These are phyloP conservation scores for Lycium ferocissimum DNA, from an alignment of 257 asterid genomes.

Conservation along the genomic window DNA sequence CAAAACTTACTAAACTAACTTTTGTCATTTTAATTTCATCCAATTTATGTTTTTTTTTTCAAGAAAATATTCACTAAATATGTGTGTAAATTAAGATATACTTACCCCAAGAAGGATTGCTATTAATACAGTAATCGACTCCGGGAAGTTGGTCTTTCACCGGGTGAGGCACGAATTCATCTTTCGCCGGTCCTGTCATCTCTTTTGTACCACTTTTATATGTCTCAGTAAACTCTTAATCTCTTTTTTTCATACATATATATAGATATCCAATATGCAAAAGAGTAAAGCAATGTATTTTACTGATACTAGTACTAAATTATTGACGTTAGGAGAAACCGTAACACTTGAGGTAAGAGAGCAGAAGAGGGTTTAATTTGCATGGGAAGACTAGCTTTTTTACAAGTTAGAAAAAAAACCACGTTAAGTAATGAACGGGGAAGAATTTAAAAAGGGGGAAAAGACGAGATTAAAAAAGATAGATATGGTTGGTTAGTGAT, in stretches of 20 bases:
- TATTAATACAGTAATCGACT: conserved; percentile 69
- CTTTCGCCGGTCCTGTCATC: conserved; percentile 49
- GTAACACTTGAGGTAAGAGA: not conserved
- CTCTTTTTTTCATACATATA: not conserved
- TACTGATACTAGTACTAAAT: not conserved
- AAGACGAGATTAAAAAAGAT: not conserved
- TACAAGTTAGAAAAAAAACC: not conserved
- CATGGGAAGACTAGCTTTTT: not conserved
- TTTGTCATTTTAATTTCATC: not conserved
- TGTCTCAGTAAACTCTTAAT: not conserved
- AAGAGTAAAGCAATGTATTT: not conserved
- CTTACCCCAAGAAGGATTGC: conserved; percentile 90
- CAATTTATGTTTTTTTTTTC: too few relatives aligned
- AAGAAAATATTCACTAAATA: not conserved
- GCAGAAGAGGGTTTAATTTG: not conserved
- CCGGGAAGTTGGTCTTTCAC: conserved; percentile 84
- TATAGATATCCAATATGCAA: not conserved
- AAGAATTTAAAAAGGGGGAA: not conserved
- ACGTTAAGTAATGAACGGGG: not conserved
- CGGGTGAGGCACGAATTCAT: conserved; percentile 80
- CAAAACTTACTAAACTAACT: not conserved
- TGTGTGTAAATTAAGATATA: not conserved
- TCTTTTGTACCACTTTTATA: not conserved
- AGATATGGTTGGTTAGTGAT: conserved; percentile 24
- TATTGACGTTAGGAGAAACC: not conserved